Base-by-base conservation (phyloP, 345 rosid species). In the Gossypium turneri region DNA sequence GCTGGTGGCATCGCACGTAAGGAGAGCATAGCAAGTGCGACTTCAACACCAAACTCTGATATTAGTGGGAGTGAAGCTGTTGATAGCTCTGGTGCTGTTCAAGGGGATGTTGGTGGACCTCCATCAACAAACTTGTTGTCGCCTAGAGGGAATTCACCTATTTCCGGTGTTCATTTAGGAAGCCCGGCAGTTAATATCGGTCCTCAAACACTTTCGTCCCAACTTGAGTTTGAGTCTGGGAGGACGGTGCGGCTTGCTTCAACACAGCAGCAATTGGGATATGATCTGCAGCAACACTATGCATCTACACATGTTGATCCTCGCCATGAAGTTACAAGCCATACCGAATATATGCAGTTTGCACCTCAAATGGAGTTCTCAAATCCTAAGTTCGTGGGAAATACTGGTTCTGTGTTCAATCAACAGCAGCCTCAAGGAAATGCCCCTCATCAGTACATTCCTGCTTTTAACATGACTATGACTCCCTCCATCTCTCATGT, bases 21-120 rank as follows among this genome's bases (percentile, higher is more conserved):
- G 82, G 92, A 77, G 76, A 91, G 97, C 78, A 74, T 82, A 41
- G 78, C 91, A 12, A 90, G 96, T 82, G 88, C 72, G 38, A 77
- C 81, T 64, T 91, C 97, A 20, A 91, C 93, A 1, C 89, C 84
- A 68, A 89, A 89, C 74, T 91, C 93, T 47, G 93, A 89, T 78
- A 48, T 81, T 59, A 88, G 90, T 67, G 90, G 84, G 24, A 76
- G 73, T 3, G 92, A 86, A 73, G 87, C 72, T 72, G 77, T 81
- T 67, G 91, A 89, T 76, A 74, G 78, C 75, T 64, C 67, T 20
- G 78, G 77, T 70, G 53, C 76, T 52, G 82, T 80, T 68, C 93
- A 78, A 29, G 80, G 79, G 70, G 93, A 84, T 72, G 63, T 73
- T 34, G 29, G 38, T 71, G 81, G 80, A 56, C 68, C 81, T 60